Base-by-base conservation (phyloP, 345 rosid species). In the Eutrema japonicum region DNA sequence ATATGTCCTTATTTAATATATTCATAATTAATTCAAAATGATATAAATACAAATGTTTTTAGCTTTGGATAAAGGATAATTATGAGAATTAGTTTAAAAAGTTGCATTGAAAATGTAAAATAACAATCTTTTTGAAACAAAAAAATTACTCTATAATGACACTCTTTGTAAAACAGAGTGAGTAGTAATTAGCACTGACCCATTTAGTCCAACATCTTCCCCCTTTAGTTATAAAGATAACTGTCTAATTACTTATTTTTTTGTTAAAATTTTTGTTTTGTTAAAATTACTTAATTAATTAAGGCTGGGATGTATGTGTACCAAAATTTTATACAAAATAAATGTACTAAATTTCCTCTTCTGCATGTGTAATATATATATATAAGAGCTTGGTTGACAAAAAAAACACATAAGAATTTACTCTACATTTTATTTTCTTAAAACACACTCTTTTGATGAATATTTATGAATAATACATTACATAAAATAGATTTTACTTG, bases 131-230 rank as follows among this genome's bases (percentile, higher is more conserved):
- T n/a, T n/a, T n/a, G n/a, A n/a, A n/a, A n/a, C n/a, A n/a, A n/a
- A n/a, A n/a, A n/a, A n/a, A n/a, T n/a, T n/a, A n/a, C n/a, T n/a
- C n/a, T n/a, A n/a, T n/a, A n/a, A n/a, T n/a, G n/a, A n/a, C n/a
- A n/a, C n/a, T n/a, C n/a, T n/a, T n/a, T n/a, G n/a, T n/a, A n/a
- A n/a, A n/a, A n/a, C n/a, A n/a, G n/a, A n/a, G n/a, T n/a, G n/a
- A n/a, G n/a, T n/a, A 49, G 46, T 55, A 18, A 13, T 57, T 40
- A 50, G 48, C 60, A 63, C 53, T 46, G 74, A 58, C 45, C 63
- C 59, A 46, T 62, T 68, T 61, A 37, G 75, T 61, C 79, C 66
- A 63, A 76, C 46, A 32, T 76, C 16, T 51, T 75, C 36, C 33
- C 5, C 50, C 26, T 68, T 67, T 75, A 66, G 11, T 45, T 42